These are phyloP conservation scores for Isatis tinctoria DNA, from an alignment of 345 rosid genomes.

Conservation along the genomic window DNA sequence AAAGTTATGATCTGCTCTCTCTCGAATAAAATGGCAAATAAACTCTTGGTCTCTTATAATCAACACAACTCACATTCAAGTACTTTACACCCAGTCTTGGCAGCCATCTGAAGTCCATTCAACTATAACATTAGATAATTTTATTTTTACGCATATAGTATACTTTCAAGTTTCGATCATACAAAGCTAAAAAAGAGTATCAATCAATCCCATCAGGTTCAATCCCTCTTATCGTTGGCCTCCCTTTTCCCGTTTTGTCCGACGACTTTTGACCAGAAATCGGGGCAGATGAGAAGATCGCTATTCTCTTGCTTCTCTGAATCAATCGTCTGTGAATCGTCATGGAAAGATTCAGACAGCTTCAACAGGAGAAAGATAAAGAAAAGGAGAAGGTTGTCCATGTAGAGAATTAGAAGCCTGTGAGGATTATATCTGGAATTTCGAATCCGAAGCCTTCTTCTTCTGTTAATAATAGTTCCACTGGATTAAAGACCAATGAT, in stretches of 20 bases:
- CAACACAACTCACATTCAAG: background rate
- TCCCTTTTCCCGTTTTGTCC: no score
- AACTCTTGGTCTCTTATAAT: background rate
- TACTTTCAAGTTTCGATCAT: no score
- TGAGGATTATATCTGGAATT: constrained; percentile 47
- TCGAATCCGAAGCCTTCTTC: constrained; percentile 43
- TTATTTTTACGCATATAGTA: no score
- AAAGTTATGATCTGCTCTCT: background rate
- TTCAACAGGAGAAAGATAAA: constrained; percentile 72
- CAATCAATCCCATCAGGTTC: no score
- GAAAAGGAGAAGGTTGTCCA: constrained; percentile 37
- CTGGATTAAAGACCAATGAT: constrained; percentile 50
- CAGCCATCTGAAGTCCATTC: background rate
- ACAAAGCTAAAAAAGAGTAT: background rate
- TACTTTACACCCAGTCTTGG: background rate
- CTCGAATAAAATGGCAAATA: background rate
- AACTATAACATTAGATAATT: background rate
- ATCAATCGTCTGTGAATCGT: no score
- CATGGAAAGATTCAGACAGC: constrained; percentile 98
- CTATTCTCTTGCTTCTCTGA: no score
- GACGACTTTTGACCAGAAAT: no score
- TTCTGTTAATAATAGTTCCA: constrained; percentile 35
- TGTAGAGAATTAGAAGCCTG: constrained; percentile 64
- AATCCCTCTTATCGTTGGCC: no score
- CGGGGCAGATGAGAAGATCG: no score